Evolutionary conservation across 2,329 filamentous ascomycete genomes (phyloP).

Genomic region (Beauveria sp.): DNA sequence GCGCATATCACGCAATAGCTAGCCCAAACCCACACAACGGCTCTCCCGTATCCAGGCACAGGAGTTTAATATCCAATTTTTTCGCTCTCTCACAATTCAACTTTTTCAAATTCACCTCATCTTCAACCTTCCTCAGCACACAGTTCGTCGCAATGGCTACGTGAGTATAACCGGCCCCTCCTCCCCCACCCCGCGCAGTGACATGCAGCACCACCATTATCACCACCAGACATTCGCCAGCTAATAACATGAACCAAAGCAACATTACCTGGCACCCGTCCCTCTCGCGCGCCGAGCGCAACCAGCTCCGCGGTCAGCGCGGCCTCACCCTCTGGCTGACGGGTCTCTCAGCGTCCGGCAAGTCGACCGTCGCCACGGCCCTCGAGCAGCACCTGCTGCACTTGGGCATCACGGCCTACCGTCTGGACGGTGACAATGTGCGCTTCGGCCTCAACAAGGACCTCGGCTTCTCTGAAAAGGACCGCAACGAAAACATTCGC

Average conservation of each 20-base stretch:
- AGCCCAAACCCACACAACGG: constrained; percentile 9
- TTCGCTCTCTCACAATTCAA: background rate
- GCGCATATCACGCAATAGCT: constrained; percentile 10
- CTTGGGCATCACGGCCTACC: constrained; percentile 74
- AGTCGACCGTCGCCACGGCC: constrained; percentile 93
- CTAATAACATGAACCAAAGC: constrained; percentile 41
- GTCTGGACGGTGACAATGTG: constrained; percentile 96
- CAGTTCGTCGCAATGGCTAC: constrained; percentile 24
- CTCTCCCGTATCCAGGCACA: background rate
- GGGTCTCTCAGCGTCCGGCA: constrained; percentile 89
- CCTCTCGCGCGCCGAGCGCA: constrained; percentile 71
- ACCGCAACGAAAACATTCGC: constrained; percentile 96
- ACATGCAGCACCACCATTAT: constrained; percentile 9
- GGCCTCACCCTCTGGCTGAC: constrained; percentile 98
- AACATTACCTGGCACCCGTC: constrained; percentile 89
- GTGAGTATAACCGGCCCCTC: constrained; percentile 18
- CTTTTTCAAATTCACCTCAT: background rate
- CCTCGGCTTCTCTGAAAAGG: constrained; percentile 84
- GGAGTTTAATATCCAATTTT: background rate
- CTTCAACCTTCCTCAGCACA: background rate
- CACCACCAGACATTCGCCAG: constrained; percentile 4
- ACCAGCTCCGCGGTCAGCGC: constrained; percentile 66
- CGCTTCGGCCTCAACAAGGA: constrained; percentile 98
- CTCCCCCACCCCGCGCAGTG: constrained; percentile 11
- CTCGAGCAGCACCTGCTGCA: constrained; percentile 96